These are phyloP conservation scores for Phtheirospermum japonicum DNA, from an alignment of 257 asterid genomes.

Conservation along the genomic window DNA sequence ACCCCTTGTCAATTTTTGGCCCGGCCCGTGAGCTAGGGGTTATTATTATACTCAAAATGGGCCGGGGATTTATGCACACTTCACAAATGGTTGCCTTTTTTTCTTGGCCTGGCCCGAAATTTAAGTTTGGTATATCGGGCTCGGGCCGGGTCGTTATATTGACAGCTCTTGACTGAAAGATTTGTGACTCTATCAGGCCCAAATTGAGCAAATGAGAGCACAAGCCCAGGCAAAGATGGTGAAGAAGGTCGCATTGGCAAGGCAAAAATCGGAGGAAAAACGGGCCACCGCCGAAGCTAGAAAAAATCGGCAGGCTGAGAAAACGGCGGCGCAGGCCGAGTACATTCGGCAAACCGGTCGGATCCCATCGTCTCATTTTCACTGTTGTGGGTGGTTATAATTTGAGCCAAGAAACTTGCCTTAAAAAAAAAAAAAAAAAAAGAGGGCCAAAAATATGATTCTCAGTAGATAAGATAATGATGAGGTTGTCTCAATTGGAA, in stretches of 20 bases:
- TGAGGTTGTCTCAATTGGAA: constrained; percentile 15
- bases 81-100: no score
- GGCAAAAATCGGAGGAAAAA: constrained; percentile 82
- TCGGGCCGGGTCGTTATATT: background rate
- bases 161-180: background rate
- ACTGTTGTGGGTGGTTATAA: constrained; percentile 86
- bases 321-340: constrained; percentile 70
- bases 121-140: no score
- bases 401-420: background rate
- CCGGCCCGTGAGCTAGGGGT: no score
- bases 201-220: constrained; percentile 80
- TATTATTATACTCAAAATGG: no score
- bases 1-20: no score
- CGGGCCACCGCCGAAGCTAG: constrained; percentile 73
- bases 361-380: constrained; percentile 60
- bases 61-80: no score
- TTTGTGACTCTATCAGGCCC: constrained; percentile 35
- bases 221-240: constrained; percentile 85
- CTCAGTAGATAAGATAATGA: constrained; percentile 18
- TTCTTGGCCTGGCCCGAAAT: no score
- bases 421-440: background rate
- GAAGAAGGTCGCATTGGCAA: constrained; percentile 82
- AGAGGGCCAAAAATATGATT: background rate
- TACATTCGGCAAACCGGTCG: constrained; percentile 81
- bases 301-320: constrained; percentile 60